These are phyloP conservation scores for Nidularia pulvinata DNA, from an alignment of 768 basidiomycete species.

Conservation along the genomic window DNA sequence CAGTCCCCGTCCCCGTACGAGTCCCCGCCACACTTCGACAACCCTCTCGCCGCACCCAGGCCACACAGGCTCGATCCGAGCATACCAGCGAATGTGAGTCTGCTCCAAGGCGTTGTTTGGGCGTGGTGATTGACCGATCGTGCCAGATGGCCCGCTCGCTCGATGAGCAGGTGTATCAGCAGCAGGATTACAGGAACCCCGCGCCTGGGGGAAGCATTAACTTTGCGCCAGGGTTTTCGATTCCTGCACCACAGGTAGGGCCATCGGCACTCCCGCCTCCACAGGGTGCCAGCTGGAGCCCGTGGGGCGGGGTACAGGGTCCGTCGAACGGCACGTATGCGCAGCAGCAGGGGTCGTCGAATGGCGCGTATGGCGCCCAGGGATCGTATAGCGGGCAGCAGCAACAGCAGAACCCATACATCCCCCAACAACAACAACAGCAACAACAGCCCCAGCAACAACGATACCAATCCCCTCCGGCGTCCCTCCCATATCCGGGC, in stretches of 20 bases:
- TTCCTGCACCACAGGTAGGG: conserved; percentile 7
- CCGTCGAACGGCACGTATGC: no score
- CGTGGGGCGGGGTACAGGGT: conserved; percentile 5
- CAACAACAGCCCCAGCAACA: conserved; percentile 12
- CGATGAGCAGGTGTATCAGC: conserved; percentile 39
- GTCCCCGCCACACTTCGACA: conserved; percentile 49
- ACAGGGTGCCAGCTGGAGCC: conserved; percentile 8
- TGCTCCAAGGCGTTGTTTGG: not conserved
- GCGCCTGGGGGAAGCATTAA: conserved; percentile 4
- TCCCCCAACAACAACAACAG: conserved; percentile 12
- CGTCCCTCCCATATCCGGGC: conserved; percentile 9
- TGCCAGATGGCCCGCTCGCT: conserved; percentile 63
- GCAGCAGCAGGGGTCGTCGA: no score
- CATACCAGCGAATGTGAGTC: conserved; percentile 61
- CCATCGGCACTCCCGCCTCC: conserved; percentile 6
- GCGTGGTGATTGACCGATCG: conserved; percentile 3
- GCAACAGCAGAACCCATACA: not conserved
- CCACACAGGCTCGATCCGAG: conserved; percentile 63
- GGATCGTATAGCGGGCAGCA: no score
- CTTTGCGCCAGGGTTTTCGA: conserved; percentile 21
- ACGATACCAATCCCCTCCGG: not conserved
- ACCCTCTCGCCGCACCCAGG: conserved; percentile 63
- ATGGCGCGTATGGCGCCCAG: no score
- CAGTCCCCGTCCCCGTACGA: conserved; percentile 25
- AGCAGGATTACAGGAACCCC: conserved; percentile 9